These are phyloP conservation scores for Tetracladium marchalianum DNA, from an alignment of 495 filamentous ascomycete species.

Conservation along the genomic window DNA sequence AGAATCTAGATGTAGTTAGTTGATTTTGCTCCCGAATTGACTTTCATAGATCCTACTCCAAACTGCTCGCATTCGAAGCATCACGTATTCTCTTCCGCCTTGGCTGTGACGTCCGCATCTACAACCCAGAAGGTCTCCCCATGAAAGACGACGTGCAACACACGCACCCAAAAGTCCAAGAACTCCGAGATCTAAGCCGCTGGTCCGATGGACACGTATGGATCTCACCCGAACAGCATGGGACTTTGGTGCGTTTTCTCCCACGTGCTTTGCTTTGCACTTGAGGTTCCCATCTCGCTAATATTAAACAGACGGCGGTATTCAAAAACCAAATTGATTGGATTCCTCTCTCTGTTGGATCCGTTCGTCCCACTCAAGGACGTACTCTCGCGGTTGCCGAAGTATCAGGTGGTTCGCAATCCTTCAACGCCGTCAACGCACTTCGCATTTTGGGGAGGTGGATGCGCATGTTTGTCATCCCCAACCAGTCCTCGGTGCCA, in stretches of 20 bases:
- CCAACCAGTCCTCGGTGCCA: conserved; percentile 59
- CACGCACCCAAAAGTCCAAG: conserved; percentile 52
- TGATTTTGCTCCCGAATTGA: not conserved
- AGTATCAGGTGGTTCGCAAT: conserved; percentile 58
- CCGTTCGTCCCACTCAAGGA: conserved; percentile 59
- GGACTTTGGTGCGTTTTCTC: conserved; percentile 32
- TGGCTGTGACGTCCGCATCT: conserved; percentile 59
- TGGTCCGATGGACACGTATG: conserved; percentile 68
- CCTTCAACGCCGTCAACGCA: conserved; percentile 66
- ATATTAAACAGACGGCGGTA: conserved; percentile 50
- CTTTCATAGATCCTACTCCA: conserved; percentile 44
- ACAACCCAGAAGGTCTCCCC: conserved; percentile 49
- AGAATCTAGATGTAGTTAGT: not conserved
- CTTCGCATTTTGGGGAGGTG: conserved; percentile 60
- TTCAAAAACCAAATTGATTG: conserved; percentile 75
- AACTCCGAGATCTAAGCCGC: conserved; percentile 48
- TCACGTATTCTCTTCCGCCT: conserved; percentile 54
- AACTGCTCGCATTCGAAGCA: conserved; percentile 51
- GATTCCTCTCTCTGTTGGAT: conserved; percentile 55
- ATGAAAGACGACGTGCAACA: conserved; percentile 53
- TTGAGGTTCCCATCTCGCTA: conserved; percentile 13
- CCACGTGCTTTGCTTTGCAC: not conserved
- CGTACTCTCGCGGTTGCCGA: conserved; percentile 56
- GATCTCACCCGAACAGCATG: conserved; percentile 63
- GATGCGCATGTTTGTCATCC: conserved; percentile 72